These are phyloP conservation scores for Pisolithus albus DNA, from an alignment of 768 basidiomycete genomes.

Conservation along the genomic window DNA sequence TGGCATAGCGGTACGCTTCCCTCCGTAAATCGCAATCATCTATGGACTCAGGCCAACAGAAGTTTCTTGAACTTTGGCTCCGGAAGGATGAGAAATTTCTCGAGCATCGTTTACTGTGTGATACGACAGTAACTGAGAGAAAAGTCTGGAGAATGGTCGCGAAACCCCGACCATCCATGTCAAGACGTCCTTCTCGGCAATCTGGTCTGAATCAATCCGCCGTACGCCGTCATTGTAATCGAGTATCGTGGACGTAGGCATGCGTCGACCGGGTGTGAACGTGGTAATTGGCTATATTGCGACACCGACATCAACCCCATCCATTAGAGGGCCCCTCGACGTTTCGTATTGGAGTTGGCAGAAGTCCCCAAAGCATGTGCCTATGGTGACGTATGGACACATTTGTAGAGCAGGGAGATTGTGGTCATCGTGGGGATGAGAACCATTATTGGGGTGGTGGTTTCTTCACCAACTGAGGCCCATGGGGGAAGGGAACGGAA, in stretches of 20 bases:
- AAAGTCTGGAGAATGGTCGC: too few relatives aligned
- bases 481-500: too few relatives aligned
- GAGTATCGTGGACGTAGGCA: constrained; percentile 66
- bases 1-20: constrained; percentile 85
- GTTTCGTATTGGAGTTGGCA: too few relatives aligned
- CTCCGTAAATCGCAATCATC: constrained; percentile 32
- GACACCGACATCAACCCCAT: too few relatives aligned
- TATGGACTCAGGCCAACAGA: constrained; percentile 18
- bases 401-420: too few relatives aligned
- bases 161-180: constrained; percentile 56
- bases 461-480: too few relatives aligned
- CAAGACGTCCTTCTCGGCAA: constrained; percentile 57
- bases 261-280: constrained; percentile 75
- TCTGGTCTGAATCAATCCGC: constrained; percentile 51
- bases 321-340: too few relatives aligned
- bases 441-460: too few relatives aligned
- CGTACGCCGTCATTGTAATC: constrained; percentile 62
- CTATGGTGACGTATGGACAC: too few relatives aligned
- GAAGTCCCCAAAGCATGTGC: too few relatives aligned
- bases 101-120: constrained; percentile 74
- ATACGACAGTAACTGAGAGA: background rate
- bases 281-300: constrained; percentile 39
- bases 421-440: too few relatives aligned
- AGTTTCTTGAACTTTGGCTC: constrained; percentile 55
- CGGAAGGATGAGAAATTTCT: constrained; percentile 75